Conservation (phyloP, 148 eudicot genomes). For the Salicornia ramosissima region DNA sequence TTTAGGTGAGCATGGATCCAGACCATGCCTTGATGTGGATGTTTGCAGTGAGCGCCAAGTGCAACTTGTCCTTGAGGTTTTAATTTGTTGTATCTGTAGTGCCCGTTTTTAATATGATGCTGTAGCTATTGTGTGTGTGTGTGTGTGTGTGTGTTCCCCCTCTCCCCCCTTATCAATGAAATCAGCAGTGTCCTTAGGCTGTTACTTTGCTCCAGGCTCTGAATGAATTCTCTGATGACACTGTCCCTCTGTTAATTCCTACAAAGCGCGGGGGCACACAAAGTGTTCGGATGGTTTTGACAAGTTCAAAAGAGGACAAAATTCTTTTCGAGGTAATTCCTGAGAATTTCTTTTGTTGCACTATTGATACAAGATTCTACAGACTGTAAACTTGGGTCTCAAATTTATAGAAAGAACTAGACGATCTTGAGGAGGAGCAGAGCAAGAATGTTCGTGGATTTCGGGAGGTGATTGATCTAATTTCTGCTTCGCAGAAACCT, state of each 20-base stretch:
- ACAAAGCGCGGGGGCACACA: conserved; percentile 57
- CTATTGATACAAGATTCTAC: conserved; percentile 1
- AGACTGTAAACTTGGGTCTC: not conserved
- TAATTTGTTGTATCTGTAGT: not conserved
- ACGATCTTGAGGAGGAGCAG: conserved; percentile 57
- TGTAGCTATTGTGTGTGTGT: not conserved
- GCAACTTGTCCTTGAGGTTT: conserved; percentile 72
- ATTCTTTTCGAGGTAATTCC: conserved; percentile 52
- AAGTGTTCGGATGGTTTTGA: conserved; percentile 69
- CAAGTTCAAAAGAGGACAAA: conserved; percentile 80
- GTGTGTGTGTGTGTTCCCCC: no score
- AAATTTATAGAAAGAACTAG: conserved; percentile 49
- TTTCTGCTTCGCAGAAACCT: conserved; percentile 87
- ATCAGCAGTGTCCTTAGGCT: conserved; percentile 13
- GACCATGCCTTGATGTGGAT: conserved; percentile 73
- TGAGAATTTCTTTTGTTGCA: not conserved
- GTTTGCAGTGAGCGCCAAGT: conserved; percentile 96
- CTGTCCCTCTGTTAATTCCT: conserved; percentile 62
- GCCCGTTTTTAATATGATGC: not conserved
- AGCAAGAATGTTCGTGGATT: conserved; percentile 71
- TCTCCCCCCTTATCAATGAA: no score
- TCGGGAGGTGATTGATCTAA: conserved; percentile 86
- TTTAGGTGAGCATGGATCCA: conserved; percentile 66
- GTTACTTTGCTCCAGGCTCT: conserved; percentile 43
- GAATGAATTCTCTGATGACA: conserved; percentile 48